phyloP scores from a whole-genome alignment of 2,329 filamentous ascomycete species.

The Alternaria rosae region DNA sequence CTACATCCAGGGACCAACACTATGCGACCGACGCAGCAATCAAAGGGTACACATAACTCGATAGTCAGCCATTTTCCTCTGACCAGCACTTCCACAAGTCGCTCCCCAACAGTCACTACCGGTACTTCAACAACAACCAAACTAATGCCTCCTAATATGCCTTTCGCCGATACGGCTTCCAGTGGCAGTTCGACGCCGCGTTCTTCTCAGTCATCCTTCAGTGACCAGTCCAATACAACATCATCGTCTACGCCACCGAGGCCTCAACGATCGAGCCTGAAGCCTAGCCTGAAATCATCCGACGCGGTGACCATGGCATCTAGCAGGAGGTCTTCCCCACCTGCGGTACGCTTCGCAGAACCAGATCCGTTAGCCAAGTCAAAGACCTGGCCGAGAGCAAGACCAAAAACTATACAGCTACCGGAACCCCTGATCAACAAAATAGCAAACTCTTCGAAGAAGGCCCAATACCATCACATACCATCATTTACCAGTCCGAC shows the following conservation, averaged over 20 bases:
- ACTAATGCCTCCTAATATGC: constrained; percentile 10
- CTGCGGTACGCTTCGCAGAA: constrained; percentile 36
- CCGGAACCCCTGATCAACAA: constrained; percentile 10
- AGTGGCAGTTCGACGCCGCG: constrained; percentile 27
- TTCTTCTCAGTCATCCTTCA: constrained; percentile 25
- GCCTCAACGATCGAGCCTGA: constrained; percentile 28
- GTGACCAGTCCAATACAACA: constrained; percentile 27
- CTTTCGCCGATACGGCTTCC: constrained; percentile 17
- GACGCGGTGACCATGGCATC: constrained; percentile 19
- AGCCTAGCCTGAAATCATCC: constrained; percentile 30
- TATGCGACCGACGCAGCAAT: constrained; percentile 27
- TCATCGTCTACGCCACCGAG: constrained; percentile 18
- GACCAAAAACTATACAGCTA: constrained; percentile 7
- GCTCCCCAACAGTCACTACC: neutral
- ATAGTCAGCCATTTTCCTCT: constrained; percentile 2
- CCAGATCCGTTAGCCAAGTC: constrained; percentile 22
- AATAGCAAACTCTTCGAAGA: constrained; percentile 12
- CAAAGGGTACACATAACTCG: constrained; percentile 25
- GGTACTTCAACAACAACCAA: neutral
- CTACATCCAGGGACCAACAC: constrained; percentile 18
- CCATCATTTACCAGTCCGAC: constrained; percentile 10
- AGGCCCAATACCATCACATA: constrained; percentile 11
- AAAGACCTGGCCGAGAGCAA: constrained; percentile 6
- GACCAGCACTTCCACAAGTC: constrained; percentile 12
- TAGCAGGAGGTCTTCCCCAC: constrained; percentile 25